Base-by-base conservation (phyloP, 2,329 filamentous ascomycete species). In the Sordariomycetes sp. region DNA sequence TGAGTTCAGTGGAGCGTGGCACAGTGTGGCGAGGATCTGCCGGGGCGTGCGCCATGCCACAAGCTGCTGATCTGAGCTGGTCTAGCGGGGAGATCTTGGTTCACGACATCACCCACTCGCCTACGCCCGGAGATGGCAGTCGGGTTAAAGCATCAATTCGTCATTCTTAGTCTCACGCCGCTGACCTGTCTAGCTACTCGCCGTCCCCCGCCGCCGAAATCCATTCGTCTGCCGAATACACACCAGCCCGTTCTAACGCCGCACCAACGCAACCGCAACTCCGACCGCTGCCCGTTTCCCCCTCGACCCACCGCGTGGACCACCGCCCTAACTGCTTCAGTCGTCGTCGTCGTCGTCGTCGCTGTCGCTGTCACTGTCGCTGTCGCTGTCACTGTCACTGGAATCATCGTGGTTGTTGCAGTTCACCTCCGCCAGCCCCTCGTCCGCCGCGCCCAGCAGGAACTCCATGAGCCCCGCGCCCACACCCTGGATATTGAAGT, bases 401-500 rank as follows among this genome's bases (percentile, higher is more conserved):
- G 12, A 13, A 25, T 36, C 54, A 48, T 48, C 54, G 28, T 32
- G 28, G 6, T 22, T 6, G 22, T 10, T 20, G 48, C 55, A 52
- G 55, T 22, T 39, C 13, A 56, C 7, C 17, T 52, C 48, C 1
- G 32, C 34, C 45, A 52, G 28, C 32, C 51, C 51, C 8, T 32
- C 51, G 1, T 56, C 64, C 8, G 67, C 67, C 15, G 65, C 68
- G 24, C 60, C 60, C 35, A 72, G 58, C 32, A 72, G 62, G 54
- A 77, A 64, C 64, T 80, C 76, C 68, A 78, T 79, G 62, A 78
- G 70, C 0, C 71, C 76, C 4, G 72, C 70, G 2, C 66, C 69
- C 13, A 72, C 73, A 65, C 78, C 74, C 45, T 69, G 66, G 61
- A 79, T 65, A 60, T 70, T 76, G 55, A 64, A 59, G 59, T 73